Percentiles rank a stretch among this genome's conserved stretches.
Evolutionary conservation across 345 rosid species (phyloP).

Genomic region (Noccaea caerulescens): DNA sequence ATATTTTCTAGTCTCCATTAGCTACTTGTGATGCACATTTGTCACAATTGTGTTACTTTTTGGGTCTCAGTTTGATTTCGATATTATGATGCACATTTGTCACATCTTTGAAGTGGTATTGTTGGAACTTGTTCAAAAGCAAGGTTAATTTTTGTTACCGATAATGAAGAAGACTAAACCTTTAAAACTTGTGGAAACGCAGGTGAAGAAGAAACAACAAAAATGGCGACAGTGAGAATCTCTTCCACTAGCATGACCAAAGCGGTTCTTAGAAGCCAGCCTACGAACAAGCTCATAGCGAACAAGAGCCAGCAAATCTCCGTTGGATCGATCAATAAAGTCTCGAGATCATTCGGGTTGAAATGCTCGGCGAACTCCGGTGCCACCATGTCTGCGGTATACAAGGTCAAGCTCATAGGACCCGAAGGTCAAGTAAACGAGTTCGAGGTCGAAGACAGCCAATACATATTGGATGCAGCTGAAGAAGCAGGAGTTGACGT

Average conservation of each 20-base stretch:
- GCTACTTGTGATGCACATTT: slow-evolving; percentile 34
- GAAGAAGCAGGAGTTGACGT: slow-evolving; percentile 78
- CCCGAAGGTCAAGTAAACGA: slow-evolving; percentile 65
- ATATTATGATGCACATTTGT: too few species aligned
- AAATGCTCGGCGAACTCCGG: slow-evolving; percentile 53
- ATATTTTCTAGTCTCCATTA: slow-evolving; percentile 42
- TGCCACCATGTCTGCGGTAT: slow-evolving; percentile 57
- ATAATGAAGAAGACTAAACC: neutral
- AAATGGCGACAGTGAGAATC: slow-evolving; percentile 57
- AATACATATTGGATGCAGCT: slow-evolving; percentile 79
- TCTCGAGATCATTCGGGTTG: slow-evolving; percentile 64
- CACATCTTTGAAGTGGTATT: neutral
- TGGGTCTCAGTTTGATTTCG: neutral
- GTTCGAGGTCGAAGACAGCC: slow-evolving; percentile 63
- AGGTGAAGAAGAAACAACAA: slow-evolving; percentile 19
- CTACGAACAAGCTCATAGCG: slow-evolving; percentile 35
- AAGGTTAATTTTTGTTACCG: neutral
- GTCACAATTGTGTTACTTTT: neutral
- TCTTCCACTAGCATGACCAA: slow-evolving; percentile 55
- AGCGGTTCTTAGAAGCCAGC: slow-evolving; percentile 48
- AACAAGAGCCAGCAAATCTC: slow-evolving; percentile 38
- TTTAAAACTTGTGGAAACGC: neutral
- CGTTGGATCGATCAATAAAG: slow-evolving; percentile 53
- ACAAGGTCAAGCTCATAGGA: slow-evolving; percentile 80
- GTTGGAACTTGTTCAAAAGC: neutral